Evolutionary conservation across 805 yeast genomes (phyloP), one percentile per base, ranked within the genome.

Genomic region (Deakozyma indianensis): DNA sequence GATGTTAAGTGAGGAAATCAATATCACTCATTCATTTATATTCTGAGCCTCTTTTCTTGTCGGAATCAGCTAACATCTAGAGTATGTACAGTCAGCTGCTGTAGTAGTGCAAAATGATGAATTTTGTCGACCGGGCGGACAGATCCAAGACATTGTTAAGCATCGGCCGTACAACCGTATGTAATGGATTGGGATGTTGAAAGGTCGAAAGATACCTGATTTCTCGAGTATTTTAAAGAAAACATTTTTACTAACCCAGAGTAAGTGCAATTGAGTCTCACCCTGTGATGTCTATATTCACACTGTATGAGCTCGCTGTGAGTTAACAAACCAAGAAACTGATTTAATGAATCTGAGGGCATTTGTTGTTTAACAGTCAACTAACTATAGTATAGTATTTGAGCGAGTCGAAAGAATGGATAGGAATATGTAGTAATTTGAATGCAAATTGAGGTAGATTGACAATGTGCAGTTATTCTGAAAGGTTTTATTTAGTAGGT

Each of bases 311-410:
- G 38, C 16, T 32, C 7, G 18, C 38, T 32, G 16, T 32, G 38
- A 32, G 38, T 32, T 32, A 32, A 32, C 38, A 32, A 32, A 32
- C 9, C 28, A 7, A 32, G 16, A 32, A 32, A 32, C 38, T 32
- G 38, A 32, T 32, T 32, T 32, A 32, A 32, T 32, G 38, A 32
- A 32, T 32, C 38, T 32, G 38, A 32, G 38, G 38, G 38, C 14
- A 32, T 32, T 32, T 25, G 28, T 25, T 25, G 28, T 25, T n/a
- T n/a, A n/a, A n/a, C n/a, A n/a, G n/a, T n/a, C n/a, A n/a, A n/a
- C n/a, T n/a, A n/a, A n/a, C n/a, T n/a, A n/a, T n/a, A n/a, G n/a
- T n/a, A n/a, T n/a, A n/a, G n/a, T n/a, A n/a, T n/a, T n/a, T n/a
- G n/a, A n/a, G n/a, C n/a, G n/a, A 23, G 44, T 18, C 28, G 28